Conservation (phyloP, 2,329 filamentous ascomycete species). For the Sporothrix protearum region DNA sequence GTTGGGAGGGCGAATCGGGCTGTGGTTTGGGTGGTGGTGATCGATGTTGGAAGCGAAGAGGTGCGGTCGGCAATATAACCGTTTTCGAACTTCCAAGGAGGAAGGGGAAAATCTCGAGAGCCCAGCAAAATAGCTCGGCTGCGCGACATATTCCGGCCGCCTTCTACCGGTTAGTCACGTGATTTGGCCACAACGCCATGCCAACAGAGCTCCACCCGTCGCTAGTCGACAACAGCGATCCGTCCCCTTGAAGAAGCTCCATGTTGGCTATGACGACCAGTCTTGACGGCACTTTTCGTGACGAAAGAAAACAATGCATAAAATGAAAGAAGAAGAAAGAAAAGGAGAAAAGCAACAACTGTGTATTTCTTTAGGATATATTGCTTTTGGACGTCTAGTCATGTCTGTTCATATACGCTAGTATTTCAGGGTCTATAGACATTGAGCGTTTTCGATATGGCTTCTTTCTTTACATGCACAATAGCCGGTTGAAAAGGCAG, state of each 20-base stretch:
- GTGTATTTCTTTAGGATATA: no score
- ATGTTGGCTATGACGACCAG: background rate
- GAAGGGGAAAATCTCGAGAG: slow-evolving; percentile 22
- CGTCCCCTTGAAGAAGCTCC: background rate
- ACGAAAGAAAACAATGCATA: background rate
- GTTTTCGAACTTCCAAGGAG: slow-evolving; percentile 16
- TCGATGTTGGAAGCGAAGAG: slow-evolving; percentile 4
- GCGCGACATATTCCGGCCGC: slow-evolving; percentile 26
- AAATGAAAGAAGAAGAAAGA: no score
- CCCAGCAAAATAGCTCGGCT: slow-evolving; percentile 24
- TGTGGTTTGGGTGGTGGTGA: slow-evolving; percentile 35
- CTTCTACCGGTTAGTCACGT: slow-evolving; percentile 16
- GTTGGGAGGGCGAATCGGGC: slow-evolving; percentile 4
- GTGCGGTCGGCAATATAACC: slow-evolving; percentile 29
- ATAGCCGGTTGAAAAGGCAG: slow-evolving; percentile 26
- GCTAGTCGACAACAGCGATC: background rate
- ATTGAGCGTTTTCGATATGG: background rate
- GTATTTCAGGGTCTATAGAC: background rate
- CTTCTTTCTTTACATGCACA: slow-evolving; percentile 42
- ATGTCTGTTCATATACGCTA: no score
- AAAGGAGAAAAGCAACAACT: no score
- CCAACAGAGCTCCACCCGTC: background rate
- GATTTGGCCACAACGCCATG: slow-evolving; percentile 5
- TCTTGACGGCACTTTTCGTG: background rate
- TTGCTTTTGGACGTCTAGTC: no score